Percentiles rank a stretch among this genome's conserved stretches.
Evolutionary conservation across 306 rosid species (phyloP).

Genomic region (Fragaria ananassa): DNA sequence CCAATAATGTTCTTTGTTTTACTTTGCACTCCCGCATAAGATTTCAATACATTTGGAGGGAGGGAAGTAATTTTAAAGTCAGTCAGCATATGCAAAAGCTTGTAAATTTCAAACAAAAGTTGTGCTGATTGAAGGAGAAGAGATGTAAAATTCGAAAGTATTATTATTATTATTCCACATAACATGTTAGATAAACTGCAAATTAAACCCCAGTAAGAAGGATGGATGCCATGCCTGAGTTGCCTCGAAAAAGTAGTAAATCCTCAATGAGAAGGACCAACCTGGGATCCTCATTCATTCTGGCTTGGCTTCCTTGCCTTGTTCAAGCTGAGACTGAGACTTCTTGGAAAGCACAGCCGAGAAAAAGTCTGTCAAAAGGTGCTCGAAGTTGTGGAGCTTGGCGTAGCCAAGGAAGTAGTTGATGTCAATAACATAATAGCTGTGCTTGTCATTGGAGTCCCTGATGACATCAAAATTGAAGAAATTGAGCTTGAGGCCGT

Average conservation of each 20-base stretch:
- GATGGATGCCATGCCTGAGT: neutral
- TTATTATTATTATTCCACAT: neutral
- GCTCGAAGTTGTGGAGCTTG: conserved; percentile 49
- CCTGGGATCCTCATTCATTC: neutral
- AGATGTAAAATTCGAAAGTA: neutral
- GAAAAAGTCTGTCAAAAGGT: conserved; percentile 47
- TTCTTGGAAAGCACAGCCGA: conserved; percentile 20
- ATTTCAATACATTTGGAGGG: too few species aligned
- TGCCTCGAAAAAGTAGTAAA: neutral
- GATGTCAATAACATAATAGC: conserved; percentile 60
- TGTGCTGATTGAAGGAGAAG: neutral
- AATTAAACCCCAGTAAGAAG: neutral
- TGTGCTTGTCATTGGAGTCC: conserved; percentile 27
- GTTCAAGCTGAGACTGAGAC: neutral
- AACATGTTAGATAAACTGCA: neutral
- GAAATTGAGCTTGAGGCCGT: conserved; percentile 48
- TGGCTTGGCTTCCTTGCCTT: neutral
- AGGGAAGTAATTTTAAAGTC: too few species aligned
- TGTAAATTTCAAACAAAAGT: too few species aligned
- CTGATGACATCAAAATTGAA: conserved; percentile 67
- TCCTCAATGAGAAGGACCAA: neutral
- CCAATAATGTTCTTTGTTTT: too few species aligned
- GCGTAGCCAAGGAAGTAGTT: conserved; percentile 78
- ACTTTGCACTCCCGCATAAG: too few species aligned
- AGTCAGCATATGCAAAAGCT: too few species aligned